phyloP scores from a whole-genome alignment of 1,284 basidiomycete genomes.

The Tilletia indica region DNA sequence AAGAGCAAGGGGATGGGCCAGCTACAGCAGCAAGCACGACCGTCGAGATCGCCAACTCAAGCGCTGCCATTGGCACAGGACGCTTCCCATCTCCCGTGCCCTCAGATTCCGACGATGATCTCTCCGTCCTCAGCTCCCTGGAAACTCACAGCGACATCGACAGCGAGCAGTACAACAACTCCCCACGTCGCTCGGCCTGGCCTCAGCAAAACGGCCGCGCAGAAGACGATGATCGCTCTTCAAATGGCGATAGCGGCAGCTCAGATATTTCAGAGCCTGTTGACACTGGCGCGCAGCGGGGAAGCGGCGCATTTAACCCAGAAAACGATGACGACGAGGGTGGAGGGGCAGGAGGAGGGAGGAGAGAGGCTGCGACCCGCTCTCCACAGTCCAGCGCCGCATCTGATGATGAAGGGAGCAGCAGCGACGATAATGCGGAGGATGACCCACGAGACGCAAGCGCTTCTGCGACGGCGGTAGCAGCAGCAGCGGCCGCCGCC shows the following conservation, averaged over 20 bases:
- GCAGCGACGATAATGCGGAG: not conserved
- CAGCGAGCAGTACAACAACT: not conserved
- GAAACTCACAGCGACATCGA: not conserved
- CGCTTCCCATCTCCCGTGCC: not conserved
- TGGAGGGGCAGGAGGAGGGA: not conserved
- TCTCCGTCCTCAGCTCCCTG: conserved; percentile 1
- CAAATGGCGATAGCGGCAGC: not conserved
- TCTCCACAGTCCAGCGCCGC: not conserved
- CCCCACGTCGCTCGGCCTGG: too few relatives aligned
- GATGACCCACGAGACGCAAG: too few relatives aligned
- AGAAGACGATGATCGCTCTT: not conserved
- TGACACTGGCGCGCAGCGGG: not conserved
- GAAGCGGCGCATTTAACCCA: not conserved
- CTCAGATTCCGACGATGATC: conserved; percentile 10
- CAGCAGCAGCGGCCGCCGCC: too few relatives aligned
- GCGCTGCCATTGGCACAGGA: not conserved
- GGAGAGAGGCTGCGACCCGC: not conserved
- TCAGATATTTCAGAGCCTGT: not conserved
- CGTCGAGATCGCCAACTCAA: not conserved
- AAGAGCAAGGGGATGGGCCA: not conserved
- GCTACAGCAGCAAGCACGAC: not conserved
- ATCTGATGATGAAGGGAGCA: not conserved
- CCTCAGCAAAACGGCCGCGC: not conserved
- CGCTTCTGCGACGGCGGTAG: too few relatives aligned
- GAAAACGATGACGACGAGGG: not conserved